Base-by-base conservation (phyloP, 768 basidiomycete genomes). In the Pulveroboletus sp. region DNA sequence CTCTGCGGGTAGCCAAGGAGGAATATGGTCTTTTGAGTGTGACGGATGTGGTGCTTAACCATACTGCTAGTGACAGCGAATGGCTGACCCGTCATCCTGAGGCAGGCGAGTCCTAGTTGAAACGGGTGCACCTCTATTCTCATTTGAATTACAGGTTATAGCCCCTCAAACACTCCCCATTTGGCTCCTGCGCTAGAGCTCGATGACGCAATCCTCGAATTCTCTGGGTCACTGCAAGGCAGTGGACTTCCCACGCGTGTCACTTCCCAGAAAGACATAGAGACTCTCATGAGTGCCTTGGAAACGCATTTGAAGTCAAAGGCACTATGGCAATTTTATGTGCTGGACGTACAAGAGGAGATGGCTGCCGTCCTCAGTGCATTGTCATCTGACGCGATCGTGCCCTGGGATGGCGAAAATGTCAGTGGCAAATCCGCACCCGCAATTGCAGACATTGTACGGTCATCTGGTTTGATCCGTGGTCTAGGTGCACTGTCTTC, bases 1-100 rank as follows among this genome's bases (percentile, higher is more conserved):
- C 82, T 19, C 71, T 97, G 24, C 76, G 74, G 54, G 61, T 81
- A 13, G 91, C 93, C 7, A 81, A 78, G 61, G 84, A 94, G 33
- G 84, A 94, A 65, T 94, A 85, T 52, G 95, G 95, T 2, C 71
- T 99, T 37, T 75, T 97, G 49, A 89, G 85, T 58, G 65, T 98
- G 60, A 98, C 91, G 1, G 97, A 99, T 64, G 89, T 99, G 43
- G 97, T 99, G 5, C 79, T 97, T 47, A 99, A 99, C 65, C 97
- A 99, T 62, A 98, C 97, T 13, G 92, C 97, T 7, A 89, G 91
- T 63, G 92, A 98, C 63, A 93, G 86, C 54, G 75, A 83, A 16
- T 99, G 94, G 94, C 75, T 99, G 21, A 64, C 82, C 19, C 82
- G 94, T 6, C 97, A 99, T 65, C 97, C 97, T 2, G 97, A 99